A percentile compares a stretch with the other conserved stretches of the same genome.
Evolutionary conservation across 177 flowering plant genomes (phyloP).

Genomic region (Vitis hybrid): DNA sequence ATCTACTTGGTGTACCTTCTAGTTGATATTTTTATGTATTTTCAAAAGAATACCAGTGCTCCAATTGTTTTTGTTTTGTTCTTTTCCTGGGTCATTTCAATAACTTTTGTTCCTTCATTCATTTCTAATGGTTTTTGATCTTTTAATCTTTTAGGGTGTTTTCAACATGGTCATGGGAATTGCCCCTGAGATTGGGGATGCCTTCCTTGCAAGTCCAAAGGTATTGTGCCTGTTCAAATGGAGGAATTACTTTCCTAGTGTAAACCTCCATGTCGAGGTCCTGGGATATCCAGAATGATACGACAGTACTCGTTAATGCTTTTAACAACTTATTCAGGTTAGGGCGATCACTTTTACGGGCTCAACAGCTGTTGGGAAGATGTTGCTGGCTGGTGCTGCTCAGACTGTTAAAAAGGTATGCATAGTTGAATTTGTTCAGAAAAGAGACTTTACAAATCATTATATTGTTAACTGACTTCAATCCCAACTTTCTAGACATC

Average conservation of each 20-base stretch:
- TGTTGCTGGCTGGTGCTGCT: slow-evolving; percentile 94
- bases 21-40: neutral
- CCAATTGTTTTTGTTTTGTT: neutral
- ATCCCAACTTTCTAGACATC: slow-evolving; percentile 54
- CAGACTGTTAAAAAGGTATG: slow-evolving; percentile 86
- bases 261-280: neutral
- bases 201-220: slow-evolving; percentile 78
- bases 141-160: slow-evolving; percentile 61
- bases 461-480: neutral
- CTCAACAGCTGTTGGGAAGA: slow-evolving; percentile 97
- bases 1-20: neutral
- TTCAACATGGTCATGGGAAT: slow-evolving; percentile 95
- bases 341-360: slow-evolving; percentile 97
- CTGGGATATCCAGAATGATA: neutral
- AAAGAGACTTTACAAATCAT: neutral
- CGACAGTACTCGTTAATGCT: neutral
- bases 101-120: slow-evolving; percentile 8
- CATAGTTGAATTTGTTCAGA: neutral
- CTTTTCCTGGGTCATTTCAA: neutral
- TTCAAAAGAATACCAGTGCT: neutral
- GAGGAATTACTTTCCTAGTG: too few relatives aligned
- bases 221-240: slow-evolving; percentile 25
- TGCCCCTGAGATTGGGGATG: slow-evolving; percentile 87
- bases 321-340: slow-evolving; percentile 44
- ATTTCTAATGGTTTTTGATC: slow-evolving; percentile 6